phyloP scores from a whole-genome alignment of 2,329 filamentous ascomycete genomes.

The Monascus ruber region DNA sequence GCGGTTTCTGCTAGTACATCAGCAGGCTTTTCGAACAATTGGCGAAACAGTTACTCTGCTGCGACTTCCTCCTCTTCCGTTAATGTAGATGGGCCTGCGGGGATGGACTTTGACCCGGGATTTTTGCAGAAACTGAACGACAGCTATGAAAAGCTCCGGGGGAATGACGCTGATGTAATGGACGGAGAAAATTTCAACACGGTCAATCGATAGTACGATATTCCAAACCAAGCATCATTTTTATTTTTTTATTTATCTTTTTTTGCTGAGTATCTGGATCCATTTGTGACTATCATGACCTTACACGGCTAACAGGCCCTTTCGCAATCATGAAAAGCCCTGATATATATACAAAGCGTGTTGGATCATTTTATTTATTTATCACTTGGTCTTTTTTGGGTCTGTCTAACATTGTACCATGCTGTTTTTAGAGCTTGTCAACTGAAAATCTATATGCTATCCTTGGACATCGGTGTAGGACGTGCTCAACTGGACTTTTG shows the following conservation, averaged over 20 bases:
- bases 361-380: no score
- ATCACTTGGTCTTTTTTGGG: no score
- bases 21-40: conserved; percentile 21
- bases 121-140: conserved; percentile 26
- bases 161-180: conserved; percentile 11
- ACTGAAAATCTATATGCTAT: no score
- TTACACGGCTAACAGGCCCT: no score
- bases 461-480: no score
- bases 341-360: background rate
- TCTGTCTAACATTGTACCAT: no score
- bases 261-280: background rate
- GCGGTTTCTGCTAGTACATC: conserved; percentile 13
- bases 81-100: conserved; percentile 16
- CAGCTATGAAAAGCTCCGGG: conserved; percentile 21
- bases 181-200: conserved; percentile 15
- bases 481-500: no score
- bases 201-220: background rate
- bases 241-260: background rate
- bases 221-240: background rate
- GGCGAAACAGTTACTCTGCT: conserved; percentile 21
- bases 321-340: background rate
- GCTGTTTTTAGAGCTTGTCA: no score
- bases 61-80: conserved; percentile 21
- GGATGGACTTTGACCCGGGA: conserved; percentile 28
- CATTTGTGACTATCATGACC: background rate